Base-by-base conservation (phyloP, 225 moss, liverwort and hornwort species). In the Rhytidiadelphus loreus region DNA sequence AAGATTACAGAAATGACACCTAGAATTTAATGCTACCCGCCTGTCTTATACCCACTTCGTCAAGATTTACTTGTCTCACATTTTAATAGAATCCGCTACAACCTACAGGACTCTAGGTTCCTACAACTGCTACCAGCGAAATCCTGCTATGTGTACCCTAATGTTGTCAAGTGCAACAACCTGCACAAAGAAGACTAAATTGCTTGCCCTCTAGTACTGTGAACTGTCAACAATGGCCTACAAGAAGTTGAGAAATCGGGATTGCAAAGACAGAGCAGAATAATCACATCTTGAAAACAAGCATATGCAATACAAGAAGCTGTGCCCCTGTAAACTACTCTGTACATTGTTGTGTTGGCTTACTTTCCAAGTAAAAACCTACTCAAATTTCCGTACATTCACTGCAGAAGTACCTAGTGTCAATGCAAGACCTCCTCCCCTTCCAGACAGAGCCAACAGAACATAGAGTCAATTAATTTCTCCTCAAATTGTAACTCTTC, bases 191-290 rank as follows among this genome's bases (percentile, higher is more conserved):
- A 77, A 82, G 73, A 62, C 73, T 61, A 62, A 46, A 62, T 43
- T 64, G 53, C 55, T 62, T 87, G 55, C 61, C 57, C 89, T 33
- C 37, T 56, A 75, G 39, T 53, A 39, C 86, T 50, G 59, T 60
- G 64, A 86, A 83, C 26, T 72, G 44, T 61, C 57, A 48, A 69
- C 63, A 85, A 63, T 82, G 24, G 53, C 71, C 88, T 78, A 81
- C 66, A 89, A 57, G 62, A 83, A 83, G 74, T 72, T 82, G 87
- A 84, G 82, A 65, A 65, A 59, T 84, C 75, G 46, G 77, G 46
- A 81, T 86, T 73, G 88, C 81, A 77, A 89, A 88, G 85, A 87
- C 88, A 83, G 84, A 88, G 84, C 93, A 88, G 87, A 87, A 73
- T 73, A 77, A 77, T 63, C 79, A 63, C 75, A 89, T 41, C 77